Evolutionary conservation across 1,139 yeast genomes (phyloP).

Genomic region (Meyerozyma athensensis): DNA sequence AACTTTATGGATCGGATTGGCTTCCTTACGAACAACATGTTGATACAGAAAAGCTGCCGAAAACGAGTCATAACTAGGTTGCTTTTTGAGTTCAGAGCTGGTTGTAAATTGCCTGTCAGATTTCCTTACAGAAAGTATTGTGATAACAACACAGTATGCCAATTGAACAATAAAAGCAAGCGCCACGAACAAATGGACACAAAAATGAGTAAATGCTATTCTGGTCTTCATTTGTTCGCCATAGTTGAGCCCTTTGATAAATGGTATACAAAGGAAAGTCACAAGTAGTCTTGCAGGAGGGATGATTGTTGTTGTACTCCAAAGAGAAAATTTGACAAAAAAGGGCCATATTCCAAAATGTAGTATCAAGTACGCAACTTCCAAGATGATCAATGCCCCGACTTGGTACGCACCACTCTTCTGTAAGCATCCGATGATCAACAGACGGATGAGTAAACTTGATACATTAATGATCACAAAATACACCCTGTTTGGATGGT

Average conservation of each 20-base stretch:
- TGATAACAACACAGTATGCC: constrained; percentile 25
- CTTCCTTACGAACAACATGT: constrained; percentile 16
- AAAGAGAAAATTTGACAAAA: constrained; percentile 34
- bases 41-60: constrained; percentile 29
- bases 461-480: constrained; percentile 34
- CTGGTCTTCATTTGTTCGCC: constrained; percentile 34
- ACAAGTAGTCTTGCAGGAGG: constrained; percentile 35
- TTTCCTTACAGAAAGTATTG: constrained; percentile 26
- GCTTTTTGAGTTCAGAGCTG: not conserved
- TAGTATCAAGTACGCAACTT: constrained; percentile 26
- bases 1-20: not conserved
- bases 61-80: constrained; percentile 17
- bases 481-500: constrained; percentile 38
- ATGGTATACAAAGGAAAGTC: constrained; percentile 40
- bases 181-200: constrained; percentile 36
- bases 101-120: not conserved
- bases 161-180: constrained; percentile 32
- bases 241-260: constrained; percentile 25
- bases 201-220: constrained; percentile 38
- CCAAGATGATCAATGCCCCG: constrained; percentile 30
- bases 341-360: constrained; percentile 36
- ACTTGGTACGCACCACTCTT: constrained; percentile 43
- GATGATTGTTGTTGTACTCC: constrained; percentile 33
- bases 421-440: constrained; percentile 43
- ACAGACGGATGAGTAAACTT: constrained; percentile 27